phyloP scores from a whole-genome alignment of 768 basidiomycete species.

The Kwoniella sp. region DNA sequence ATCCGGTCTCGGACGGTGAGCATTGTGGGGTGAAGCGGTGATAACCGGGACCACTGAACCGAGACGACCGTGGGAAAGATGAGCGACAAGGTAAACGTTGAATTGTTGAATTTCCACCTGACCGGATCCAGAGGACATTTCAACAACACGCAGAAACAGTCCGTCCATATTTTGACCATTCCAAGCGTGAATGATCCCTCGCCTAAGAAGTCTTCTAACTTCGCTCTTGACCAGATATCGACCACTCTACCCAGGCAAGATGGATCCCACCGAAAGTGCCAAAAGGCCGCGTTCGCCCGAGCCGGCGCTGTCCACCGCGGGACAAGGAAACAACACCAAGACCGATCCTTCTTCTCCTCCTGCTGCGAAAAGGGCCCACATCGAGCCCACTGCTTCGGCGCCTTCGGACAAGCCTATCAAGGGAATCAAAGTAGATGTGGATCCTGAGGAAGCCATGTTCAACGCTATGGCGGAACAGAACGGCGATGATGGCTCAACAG shows the following conservation, averaged over 20 bases:
- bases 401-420: constrained; percentile 7
- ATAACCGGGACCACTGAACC: constrained; percentile 4
- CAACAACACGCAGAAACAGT: too few species aligned
- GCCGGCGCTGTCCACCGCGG: neutral
- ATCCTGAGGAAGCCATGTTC: constrained; percentile 26
- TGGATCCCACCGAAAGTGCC: constrained; percentile 11
- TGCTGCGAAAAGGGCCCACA: constrained; percentile 16
- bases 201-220: neutral
- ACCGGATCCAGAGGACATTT: too few species aligned
- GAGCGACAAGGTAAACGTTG: neutral
- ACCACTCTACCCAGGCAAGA: neutral
- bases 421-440: constrained; percentile 4
- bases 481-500: constrained; percentile 3
- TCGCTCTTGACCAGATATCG: neutral
- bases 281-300: constrained; percentile 17
- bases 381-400: constrained; percentile 17
- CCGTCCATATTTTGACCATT: too few species aligned
- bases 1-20: too few species aligned
- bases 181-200: constrained; percentile 12
- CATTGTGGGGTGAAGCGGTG: constrained; percentile 3
- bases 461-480: constrained; percentile 7
- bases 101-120: neutral
- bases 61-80: constrained; percentile 17
- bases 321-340: neutral
- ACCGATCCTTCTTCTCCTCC: constrained; percentile 5